phyloP scores from a whole-genome alignment of 768 basidiomycete species.

The Boletellus ananas region DNA sequence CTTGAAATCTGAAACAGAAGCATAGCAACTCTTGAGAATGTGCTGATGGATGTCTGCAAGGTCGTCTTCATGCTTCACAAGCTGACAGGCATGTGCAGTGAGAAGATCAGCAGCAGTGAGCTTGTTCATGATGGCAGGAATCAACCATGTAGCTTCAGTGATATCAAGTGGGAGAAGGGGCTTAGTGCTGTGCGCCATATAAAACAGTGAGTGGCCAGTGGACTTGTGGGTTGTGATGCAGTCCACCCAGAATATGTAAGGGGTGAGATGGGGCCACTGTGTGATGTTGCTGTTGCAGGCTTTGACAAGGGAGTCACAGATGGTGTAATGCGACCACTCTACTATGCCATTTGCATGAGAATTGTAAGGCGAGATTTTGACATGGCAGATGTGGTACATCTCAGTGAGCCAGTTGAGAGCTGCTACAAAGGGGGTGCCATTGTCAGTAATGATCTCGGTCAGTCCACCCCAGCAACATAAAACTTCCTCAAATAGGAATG shows the following conservation, averaged over 20 bases:
- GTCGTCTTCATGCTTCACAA: too few relatives aligned
- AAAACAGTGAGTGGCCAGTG: too few relatives aligned
- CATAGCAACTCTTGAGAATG: too few relatives aligned
- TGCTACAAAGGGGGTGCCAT: slow-evolving; percentile 31
- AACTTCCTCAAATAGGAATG: slow-evolving; percentile 36
- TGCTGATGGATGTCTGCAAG: too few relatives aligned
- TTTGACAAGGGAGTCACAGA: slow-evolving; percentile 23
- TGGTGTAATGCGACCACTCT: slow-evolving; percentile 29
- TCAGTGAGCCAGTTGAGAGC: slow-evolving; percentile 21
- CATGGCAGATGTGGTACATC: slow-evolving; percentile 35
- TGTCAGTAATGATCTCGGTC: slow-evolving; percentile 40
- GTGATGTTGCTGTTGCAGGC: neutral
- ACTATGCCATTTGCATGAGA: slow-evolving; percentile 39
- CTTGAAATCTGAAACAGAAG: too few relatives aligned
- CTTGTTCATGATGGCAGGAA: too few relatives aligned
- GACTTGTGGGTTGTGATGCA: too few relatives aligned
- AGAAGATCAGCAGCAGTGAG: too few relatives aligned
- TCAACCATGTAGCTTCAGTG: too few relatives aligned
- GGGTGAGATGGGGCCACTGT: neutral
- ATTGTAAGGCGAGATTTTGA: slow-evolving; percentile 41
- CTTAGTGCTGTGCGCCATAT: too few relatives aligned
- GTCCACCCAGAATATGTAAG: neutral
- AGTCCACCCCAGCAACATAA: neutral
- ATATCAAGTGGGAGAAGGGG: too few relatives aligned
- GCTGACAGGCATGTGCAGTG: too few relatives aligned